Evolutionary conservation across 345 rosid species (phyloP).

Genomic region (Euphorbia pulcherrima): DNA sequence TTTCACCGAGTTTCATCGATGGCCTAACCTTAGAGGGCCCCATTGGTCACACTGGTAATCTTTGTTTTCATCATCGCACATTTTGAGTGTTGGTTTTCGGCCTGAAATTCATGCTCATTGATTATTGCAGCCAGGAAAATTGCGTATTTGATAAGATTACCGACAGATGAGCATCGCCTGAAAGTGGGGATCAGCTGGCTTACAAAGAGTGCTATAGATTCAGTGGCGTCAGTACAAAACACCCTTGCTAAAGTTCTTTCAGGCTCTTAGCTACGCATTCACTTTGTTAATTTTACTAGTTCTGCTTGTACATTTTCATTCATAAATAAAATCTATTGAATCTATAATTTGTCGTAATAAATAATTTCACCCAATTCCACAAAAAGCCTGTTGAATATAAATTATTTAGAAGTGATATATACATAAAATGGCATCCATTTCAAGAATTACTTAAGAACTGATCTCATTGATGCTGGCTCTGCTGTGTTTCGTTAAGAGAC

Average conservation of each 20-base stretch:
- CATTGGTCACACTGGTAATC: slow-evolving; percentile 70
- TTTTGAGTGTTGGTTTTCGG: not conserved
- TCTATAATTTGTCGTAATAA: too few species aligned
- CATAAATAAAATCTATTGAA: too few species aligned
- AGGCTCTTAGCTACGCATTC: slow-evolving; percentile 22
- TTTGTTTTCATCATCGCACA: not conserved
- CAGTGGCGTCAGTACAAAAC: slow-evolving; percentile 68
- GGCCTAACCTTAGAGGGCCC: slow-evolving; percentile 89
- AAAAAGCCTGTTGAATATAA: too few species aligned
- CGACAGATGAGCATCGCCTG: slow-evolving; percentile 84
- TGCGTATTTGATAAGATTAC: slow-evolving; percentile 79
- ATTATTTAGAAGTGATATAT: too few species aligned
- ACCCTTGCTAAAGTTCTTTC: slow-evolving; percentile 59
- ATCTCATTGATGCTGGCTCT: too few species aligned
- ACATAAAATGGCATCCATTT: too few species aligned
- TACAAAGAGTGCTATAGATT: slow-evolving; percentile 67
- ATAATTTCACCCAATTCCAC: too few species aligned
- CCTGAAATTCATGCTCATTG: not conserved
- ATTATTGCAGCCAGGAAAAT: slow-evolving; percentile 64
- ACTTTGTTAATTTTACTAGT: not conserved
- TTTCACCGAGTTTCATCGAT: slow-evolving; percentile 83
- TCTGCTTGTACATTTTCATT: not conserved
- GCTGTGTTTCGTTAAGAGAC: too few species aligned
- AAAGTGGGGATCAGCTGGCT: slow-evolving; percentile 95
- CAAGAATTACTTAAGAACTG: too few species aligned